Conservation (phyloP, 1,284 basidiomycete species). For the Cutaneotrichosporon daszewskae region DNA sequence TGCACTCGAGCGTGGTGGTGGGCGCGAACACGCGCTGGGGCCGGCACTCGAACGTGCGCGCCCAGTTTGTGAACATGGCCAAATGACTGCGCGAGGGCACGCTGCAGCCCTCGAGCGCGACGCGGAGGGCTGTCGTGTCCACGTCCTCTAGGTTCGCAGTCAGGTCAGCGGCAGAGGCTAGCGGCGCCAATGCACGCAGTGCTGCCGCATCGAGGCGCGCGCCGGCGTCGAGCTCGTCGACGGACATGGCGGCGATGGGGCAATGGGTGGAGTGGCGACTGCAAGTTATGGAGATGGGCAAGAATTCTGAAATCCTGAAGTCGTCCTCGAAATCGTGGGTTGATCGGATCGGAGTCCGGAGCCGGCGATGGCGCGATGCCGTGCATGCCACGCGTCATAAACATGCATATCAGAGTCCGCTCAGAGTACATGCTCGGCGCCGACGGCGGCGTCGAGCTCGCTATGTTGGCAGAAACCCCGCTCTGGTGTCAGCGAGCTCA, state of each 20-base stretch:
- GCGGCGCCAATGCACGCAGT: background rate
- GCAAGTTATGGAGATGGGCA: background rate
- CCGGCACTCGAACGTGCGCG: slow-evolving; percentile 49
- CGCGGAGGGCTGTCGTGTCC: slow-evolving; percentile 15
- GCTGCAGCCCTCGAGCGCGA: slow-evolving; percentile 27
- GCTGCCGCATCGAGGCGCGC: no score
- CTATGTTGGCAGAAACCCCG: slow-evolving; percentile 23
- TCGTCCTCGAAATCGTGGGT: background rate
- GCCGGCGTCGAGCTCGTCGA: background rate
- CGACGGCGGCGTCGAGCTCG: no score
- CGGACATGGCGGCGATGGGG: slow-evolving; percentile 3
- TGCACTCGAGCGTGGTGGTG: slow-evolving; percentile 63
- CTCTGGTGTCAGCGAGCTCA: slow-evolving; percentile 5
- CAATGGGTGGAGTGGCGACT: background rate
- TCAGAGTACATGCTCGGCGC: no score
- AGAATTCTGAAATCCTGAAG: background rate
- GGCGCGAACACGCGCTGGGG: slow-evolving; percentile 66
- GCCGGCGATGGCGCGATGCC: background rate
- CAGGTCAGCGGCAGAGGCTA: background rate
- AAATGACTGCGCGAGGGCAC: slow-evolving; percentile 25
- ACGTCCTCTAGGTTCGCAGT: slow-evolving; percentile 4
- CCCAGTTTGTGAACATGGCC: slow-evolving; percentile 52
- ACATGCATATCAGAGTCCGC: no score
- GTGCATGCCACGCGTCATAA: no score
- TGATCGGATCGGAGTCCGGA: background rate